These are phyloP conservation scores for Fusarium cyanostomum DNA, from an alignment of 2,329 filamentous ascomycete species.

Conservation along the genomic window DNA sequence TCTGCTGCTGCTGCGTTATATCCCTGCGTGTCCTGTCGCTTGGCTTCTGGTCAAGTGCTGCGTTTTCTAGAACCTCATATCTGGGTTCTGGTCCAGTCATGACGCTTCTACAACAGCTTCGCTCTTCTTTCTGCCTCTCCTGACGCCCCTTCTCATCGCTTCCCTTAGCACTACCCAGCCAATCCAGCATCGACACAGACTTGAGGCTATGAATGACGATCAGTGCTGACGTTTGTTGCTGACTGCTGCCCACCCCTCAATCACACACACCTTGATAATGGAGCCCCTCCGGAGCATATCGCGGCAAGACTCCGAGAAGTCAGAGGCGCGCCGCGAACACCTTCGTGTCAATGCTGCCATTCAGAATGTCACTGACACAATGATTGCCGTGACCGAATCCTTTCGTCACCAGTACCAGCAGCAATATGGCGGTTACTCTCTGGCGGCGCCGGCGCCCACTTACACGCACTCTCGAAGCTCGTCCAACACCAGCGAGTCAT, in stretches of 20 bases:
- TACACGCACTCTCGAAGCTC: slow-evolving; percentile 37
- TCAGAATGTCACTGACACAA: slow-evolving; percentile 36
- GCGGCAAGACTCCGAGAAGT: slow-evolving; percentile 37
- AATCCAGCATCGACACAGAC: neutral
- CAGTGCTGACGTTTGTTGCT: slow-evolving; percentile 22
- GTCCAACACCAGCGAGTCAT: slow-evolving; percentile 35
- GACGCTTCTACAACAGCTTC: neutral
- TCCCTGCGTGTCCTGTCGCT: neutral
- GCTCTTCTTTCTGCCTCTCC: neutral
- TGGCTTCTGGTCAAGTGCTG: neutral
- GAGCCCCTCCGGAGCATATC: slow-evolving; percentile 29
- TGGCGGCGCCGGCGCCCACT: slow-evolving; percentile 32
- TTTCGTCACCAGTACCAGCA: slow-evolving; percentile 39
- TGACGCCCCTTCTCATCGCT: neutral
- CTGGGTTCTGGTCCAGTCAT: slow-evolving; percentile 21
- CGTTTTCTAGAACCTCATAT: neutral
- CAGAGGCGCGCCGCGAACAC: slow-evolving; percentile 31
- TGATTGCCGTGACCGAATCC: slow-evolving; percentile 42
- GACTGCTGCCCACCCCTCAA: slow-evolving; percentile 13
- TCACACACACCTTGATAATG: slow-evolving; percentile 24
- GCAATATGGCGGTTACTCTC: slow-evolving; percentile 25
- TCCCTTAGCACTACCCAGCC: neutral
- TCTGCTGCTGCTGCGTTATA: slow-evolving; percentile 3
- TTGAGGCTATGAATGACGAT: slow-evolving; percentile 19
- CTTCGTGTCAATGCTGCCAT: slow-evolving; percentile 25